These are phyloP conservation scores for Calonectria pauciramosa DNA, from an alignment of 2,329 filamentous ascomycete species.

Conservation along the genomic window DNA sequence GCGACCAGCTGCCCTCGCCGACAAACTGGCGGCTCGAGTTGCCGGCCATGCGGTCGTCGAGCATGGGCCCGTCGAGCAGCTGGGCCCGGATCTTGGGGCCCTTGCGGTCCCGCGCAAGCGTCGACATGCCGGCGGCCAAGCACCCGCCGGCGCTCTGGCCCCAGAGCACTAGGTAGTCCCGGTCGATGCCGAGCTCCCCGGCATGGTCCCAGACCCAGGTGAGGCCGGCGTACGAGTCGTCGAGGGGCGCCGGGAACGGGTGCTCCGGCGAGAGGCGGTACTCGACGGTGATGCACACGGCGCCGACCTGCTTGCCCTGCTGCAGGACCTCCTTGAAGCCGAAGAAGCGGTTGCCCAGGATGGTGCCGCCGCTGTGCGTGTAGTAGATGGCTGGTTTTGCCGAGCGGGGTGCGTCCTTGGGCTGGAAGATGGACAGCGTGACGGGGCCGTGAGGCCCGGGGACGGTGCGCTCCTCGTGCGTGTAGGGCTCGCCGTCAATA, in stretches of 20 bases:
- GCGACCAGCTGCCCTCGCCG: constrained; percentile 52
- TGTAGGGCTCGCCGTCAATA: constrained; percentile 35
- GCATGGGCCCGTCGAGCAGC: constrained; percentile 62
- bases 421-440: constrained; percentile 39
- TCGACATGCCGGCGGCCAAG: constrained; percentile 54
- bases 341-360: constrained; percentile 41
- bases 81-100: constrained; percentile 53
- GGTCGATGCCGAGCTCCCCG: constrained; percentile 56
- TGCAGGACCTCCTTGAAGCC: constrained; percentile 35
- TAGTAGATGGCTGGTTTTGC: constrained; percentile 37
- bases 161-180: constrained; percentile 53
- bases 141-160: constrained; percentile 60
- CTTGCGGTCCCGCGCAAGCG: constrained; percentile 53
- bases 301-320: constrained; percentile 32
- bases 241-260: constrained; percentile 36
- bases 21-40: constrained; percentile 50
- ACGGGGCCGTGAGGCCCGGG: constrained; percentile 35
- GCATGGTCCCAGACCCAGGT: constrained; percentile 55
- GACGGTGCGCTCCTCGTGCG: constrained; percentile 37
- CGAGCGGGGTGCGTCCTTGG: constrained; percentile 3
- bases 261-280: constrained; percentile 46
- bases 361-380: constrained; percentile 41
- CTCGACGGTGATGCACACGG: constrained; percentile 43
- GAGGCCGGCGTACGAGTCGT: constrained; percentile 48
- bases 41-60: constrained; percentile 58